Percentiles rank a stretch among this genome's conserved stretches.
Evolutionary conservation across 2,329 filamentous ascomycete genomes (phyloP).

Genomic region (Fusarium siculi): DNA sequence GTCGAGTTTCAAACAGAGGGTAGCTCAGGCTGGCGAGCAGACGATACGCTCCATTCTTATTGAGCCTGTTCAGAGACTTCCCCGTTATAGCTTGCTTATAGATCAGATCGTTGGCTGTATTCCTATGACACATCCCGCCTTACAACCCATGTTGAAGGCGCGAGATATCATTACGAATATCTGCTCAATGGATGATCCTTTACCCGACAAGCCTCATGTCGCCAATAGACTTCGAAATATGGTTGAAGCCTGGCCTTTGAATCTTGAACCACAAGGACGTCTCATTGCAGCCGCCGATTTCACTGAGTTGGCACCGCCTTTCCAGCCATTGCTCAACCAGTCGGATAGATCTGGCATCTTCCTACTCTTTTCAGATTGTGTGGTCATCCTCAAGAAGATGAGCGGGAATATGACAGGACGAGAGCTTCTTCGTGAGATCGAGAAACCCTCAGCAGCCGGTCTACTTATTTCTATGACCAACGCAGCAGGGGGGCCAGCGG

Average conservation of each 20-base stretch:
- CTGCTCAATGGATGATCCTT: slow-evolving; percentile 85
- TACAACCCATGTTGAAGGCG: slow-evolving; percentile 85
- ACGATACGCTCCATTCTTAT: slow-evolving; percentile 90
- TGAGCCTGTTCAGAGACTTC: slow-evolving; percentile 93
- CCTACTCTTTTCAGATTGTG: slow-evolving; percentile 83
- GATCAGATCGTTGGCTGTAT: slow-evolving; percentile 92
- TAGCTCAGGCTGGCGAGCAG: slow-evolving; percentile 89
- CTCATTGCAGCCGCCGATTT: slow-evolving; percentile 85
- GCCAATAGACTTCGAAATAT: slow-evolving; percentile 79
- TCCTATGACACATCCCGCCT: slow-evolving; percentile 85
- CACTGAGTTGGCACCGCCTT: slow-evolving; percentile 80
- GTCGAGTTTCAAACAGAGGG: slow-evolving; percentile 83
- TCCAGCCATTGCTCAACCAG: slow-evolving; percentile 56
- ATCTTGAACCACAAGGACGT: slow-evolving; percentile 78
- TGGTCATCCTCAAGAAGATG: slow-evolving; percentile 81
- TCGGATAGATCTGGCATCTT: slow-evolving; percentile 74
- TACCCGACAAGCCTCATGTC: slow-evolving; percentile 76
- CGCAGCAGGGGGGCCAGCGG: slow-evolving; percentile 67
- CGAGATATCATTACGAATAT: slow-evolving; percentile 96
- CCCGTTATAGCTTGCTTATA: slow-evolving; percentile 94
- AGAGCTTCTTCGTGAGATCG: slow-evolving; percentile 83
- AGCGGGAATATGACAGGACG: slow-evolving; percentile 74
- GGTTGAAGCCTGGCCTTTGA: slow-evolving; percentile 79
- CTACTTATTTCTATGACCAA: slow-evolving; percentile 73
- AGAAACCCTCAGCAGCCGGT: slow-evolving; percentile 76